A percentile compares a stretch with the other conserved stretches of the same genome.
Evolutionary conservation across 805 yeast genomes (phyloP).

Genomic region (Tetrapisispora namnaoensis): DNA sequence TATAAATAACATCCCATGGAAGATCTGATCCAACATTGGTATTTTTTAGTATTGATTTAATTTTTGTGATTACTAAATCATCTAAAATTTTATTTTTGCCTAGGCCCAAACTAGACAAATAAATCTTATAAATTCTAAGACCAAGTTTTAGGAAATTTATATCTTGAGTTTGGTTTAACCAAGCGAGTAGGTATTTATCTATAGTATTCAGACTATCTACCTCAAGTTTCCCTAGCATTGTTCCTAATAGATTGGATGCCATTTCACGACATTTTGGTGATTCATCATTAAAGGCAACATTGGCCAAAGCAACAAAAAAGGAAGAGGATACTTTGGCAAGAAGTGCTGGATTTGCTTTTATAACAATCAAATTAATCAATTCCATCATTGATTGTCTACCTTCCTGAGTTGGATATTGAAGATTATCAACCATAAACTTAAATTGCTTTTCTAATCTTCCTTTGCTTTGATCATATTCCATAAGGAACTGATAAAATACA

Average conservation of each 20-base stretch:
- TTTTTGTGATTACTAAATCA: conserved; percentile 30
- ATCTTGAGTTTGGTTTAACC: conserved; percentile 54
- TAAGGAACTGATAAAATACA: conserved; percentile 71
- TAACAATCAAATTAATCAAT: conserved; percentile 58
- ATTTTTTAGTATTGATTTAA: conserved; percentile 27
- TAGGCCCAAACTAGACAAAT: conserved; percentile 38
- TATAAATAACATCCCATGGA: conserved; percentile 73
- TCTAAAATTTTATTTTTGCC: conserved; percentile 35
- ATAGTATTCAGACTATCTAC: conserved; percentile 26
- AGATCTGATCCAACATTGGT: conserved; percentile 35
- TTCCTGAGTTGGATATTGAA: conserved; percentile 71
- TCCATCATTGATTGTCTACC: conserved; percentile 93
- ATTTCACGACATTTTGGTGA: conserved; percentile 72
- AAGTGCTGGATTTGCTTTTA: conserved; percentile 52
- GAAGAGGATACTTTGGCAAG: conserved; percentile 56
- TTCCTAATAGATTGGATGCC: conserved; percentile 54
- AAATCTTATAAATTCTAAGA: conserved; percentile 59
- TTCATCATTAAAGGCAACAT: conserved; percentile 69
- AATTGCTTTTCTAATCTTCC: conserved; percentile 77
- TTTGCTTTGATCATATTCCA: conserved; percentile 91
- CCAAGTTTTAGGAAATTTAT: conserved; percentile 58
- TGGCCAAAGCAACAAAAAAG: conserved; percentile 73
- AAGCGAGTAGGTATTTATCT: conserved; percentile 36
- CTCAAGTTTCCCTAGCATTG: conserved; percentile 44
- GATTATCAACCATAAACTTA: conserved; percentile 66